A percentile compares a stretch with the other conserved stretches of the same genome.
These are phyloP conservation scores for Phytopythium ostracodes DNA, from an alignment of 352 stramenopile species.

Conservation along the genomic window DNA sequence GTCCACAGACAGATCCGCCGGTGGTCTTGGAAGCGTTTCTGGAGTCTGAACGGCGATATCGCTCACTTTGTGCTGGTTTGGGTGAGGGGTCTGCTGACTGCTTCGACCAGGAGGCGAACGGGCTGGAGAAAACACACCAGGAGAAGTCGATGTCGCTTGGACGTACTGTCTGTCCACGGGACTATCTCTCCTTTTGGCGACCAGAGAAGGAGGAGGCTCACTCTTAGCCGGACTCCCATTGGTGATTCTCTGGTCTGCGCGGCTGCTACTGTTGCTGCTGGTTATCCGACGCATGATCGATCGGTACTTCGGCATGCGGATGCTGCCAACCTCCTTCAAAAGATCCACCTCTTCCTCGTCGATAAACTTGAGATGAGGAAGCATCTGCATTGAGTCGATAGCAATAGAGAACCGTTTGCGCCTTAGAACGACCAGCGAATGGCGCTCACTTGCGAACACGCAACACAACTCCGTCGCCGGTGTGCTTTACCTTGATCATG, in stretches of 20 bases:
- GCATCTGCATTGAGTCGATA: neutral
- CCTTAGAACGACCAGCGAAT: neutral
- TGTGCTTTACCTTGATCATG: slow-evolving; percentile 28
- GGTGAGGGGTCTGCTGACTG: too few relatives aligned
- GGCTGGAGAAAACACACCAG: neutral
- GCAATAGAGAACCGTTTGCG: neutral
- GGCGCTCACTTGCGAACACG: neutral
- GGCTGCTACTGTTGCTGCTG: slow-evolving; percentile 9
- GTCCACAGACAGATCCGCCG: neutral
- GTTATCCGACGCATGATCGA: slow-evolving; percentile 39
- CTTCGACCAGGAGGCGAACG: neutral
- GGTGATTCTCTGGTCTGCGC: neutral
- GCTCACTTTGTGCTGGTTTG: neutral
- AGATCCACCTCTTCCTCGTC: slow-evolving; percentile 71
- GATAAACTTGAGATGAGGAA: slow-evolving; percentile 20
- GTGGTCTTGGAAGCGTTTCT: neutral
- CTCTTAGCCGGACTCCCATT: slow-evolving; percentile 4
- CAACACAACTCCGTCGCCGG: neutral
- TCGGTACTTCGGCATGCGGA: slow-evolving; percentile 71
- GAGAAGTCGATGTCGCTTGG: neutral
- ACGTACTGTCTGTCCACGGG: neutral
- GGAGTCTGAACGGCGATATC: neutral
- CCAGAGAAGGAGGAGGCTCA: neutral
- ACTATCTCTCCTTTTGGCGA: neutral
- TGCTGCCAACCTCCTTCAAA: slow-evolving; percentile 45